Evolutionary conservation across 1,284 basidiomycete genomes (phyloP), one percentile per base, ranked within the genome.

Genomic region (Phenoliferia sp.): DNA sequence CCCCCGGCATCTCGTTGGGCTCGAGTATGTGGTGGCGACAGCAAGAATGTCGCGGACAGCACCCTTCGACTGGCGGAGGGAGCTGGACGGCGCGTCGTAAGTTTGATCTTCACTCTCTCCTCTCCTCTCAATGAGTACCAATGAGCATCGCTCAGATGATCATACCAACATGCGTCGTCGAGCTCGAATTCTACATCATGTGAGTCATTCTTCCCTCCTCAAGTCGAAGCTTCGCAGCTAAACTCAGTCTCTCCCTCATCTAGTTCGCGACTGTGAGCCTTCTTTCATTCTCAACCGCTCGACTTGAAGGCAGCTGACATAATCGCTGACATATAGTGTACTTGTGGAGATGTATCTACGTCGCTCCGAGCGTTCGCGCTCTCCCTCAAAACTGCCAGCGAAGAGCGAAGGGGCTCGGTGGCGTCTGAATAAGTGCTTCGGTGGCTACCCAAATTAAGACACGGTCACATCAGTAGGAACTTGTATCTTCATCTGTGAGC

Each of bases 11-110:
- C 6, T 7, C 48, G 5, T 7, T 62, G 26, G 61, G 61, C 2
- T 55, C 61, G 3, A 35, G 9, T 3, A 26, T 26, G 22, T 62
- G 61, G 61, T 62, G 61, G 61, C 29, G 61, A 17, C 22, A 50
- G 31, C 61, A 54, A 28, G 34, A 31, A 10, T 59, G 57, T 28
- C 34, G 35, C 10, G 57, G 57, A 9, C 26, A 35, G 57, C 57
- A 59, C 29, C n/a, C 34, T 22, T n/a, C 22, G 9, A 52, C 17
- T 19, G 48, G 48, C 5, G 48, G 48, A 19, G 19, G 22, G 48
- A 52, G 7, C 17, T 52, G 48, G 48, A 52, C 48, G 7, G 48
- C 48, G 6, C 39, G 39, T 44, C 39, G 39, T 44, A 52, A 19
- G 48, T 44, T 22, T 44, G 39, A 44, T n/a, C 39, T 44, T 44